Conservation (phyloP, 768 basidiomycete species). For the Auricularia sp. region DNA sequence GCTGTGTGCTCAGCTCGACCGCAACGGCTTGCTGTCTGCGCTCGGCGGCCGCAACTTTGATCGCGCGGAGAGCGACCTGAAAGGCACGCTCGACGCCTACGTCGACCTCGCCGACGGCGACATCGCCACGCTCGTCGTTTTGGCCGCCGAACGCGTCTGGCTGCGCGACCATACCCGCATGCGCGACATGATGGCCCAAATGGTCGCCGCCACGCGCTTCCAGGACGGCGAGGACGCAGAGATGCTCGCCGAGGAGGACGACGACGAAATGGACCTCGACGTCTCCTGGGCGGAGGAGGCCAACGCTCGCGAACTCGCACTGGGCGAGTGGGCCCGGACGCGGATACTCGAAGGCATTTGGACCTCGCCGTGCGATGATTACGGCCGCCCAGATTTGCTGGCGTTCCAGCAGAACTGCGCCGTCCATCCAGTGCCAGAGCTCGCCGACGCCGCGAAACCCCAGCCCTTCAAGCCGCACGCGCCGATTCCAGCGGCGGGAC, state of each 20-base stretch:
- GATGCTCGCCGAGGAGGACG: slow-evolving; percentile 23
- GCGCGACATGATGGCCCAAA: slow-evolving; percentile 54
- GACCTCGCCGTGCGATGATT: slow-evolving; percentile 64
- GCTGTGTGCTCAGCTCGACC: slow-evolving; percentile 34
- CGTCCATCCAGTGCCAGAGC: slow-evolving; percentile 4
- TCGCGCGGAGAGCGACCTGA: slow-evolving; percentile 52
- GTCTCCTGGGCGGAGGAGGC: background rate
- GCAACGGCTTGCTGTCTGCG: slow-evolving; percentile 1
- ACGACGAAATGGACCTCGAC: slow-evolving; percentile 22
- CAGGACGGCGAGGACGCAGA: slow-evolving; percentile 29
- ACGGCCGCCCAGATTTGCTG: slow-evolving; percentile 11
- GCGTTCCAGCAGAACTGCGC: slow-evolving; percentile 1
- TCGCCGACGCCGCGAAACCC: background rate
- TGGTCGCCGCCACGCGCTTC: slow-evolving; percentile 48
- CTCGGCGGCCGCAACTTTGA: slow-evolving; percentile 7
- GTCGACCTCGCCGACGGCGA: slow-evolving; percentile 64
- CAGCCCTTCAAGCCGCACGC: slow-evolving; percentile 11
- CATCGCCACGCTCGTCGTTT: slow-evolving; percentile 45
- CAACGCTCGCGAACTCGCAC: background rate
- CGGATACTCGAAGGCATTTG: slow-evolving; percentile 68
- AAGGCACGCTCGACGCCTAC: slow-evolving; percentile 59
- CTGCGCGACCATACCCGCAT: slow-evolving; percentile 53
- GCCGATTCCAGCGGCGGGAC: slow-evolving; percentile 28
- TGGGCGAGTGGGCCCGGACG: slow-evolving; percentile 32
- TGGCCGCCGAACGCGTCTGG: slow-evolving; percentile 67